Evolutionary conservation across 306 rosid genomes (phyloP).

Genomic region (Lupinus albus): DNA sequence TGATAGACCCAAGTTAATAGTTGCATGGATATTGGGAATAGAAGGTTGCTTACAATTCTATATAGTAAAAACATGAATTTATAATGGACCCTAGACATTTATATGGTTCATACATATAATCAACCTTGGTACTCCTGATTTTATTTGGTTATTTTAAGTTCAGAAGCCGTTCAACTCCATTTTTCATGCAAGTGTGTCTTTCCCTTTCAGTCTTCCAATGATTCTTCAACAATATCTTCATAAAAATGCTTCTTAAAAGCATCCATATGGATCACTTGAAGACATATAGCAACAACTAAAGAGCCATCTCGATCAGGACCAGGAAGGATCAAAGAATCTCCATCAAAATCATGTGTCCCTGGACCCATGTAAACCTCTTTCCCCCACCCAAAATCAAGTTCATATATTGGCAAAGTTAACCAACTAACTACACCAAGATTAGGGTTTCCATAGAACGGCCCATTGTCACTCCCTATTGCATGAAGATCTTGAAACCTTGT

Average conservation of each 20-base stretch:
- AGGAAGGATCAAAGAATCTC: slow-evolving; percentile 48
- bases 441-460: slow-evolving; percentile 52
- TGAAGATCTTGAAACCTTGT: slow-evolving; percentile 55
- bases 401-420: slow-evolving; percentile 59
- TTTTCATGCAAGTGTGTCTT: not conserved
- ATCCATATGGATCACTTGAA: slow-evolving; percentile 55
- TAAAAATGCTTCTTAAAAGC: slow-evolving; percentile 59
- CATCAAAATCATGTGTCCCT: slow-evolving; percentile 53
- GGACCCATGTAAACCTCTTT: slow-evolving; percentile 59
- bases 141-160: not conserved
- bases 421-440: slow-evolving; percentile 59
- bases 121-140: not conserved
- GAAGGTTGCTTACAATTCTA: too few species aligned
- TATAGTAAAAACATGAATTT: too few species aligned
- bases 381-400: slow-evolving; percentile 74
- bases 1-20: too few species aligned
- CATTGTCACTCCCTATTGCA: slow-evolving; percentile 34
- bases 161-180: not conserved
- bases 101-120: not conserved
- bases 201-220: not conserved
- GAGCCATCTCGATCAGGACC: slow-evolving; percentile 54
- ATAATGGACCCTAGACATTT: too few species aligned
- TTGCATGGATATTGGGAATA: too few species aligned
- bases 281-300: slow-evolving; percentile 47
- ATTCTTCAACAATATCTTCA: slow-evolving; percentile 35